phyloP scores from a whole-genome alignment of 768 basidiomycete genomes.

The Butyriboletus loyo region DNA sequence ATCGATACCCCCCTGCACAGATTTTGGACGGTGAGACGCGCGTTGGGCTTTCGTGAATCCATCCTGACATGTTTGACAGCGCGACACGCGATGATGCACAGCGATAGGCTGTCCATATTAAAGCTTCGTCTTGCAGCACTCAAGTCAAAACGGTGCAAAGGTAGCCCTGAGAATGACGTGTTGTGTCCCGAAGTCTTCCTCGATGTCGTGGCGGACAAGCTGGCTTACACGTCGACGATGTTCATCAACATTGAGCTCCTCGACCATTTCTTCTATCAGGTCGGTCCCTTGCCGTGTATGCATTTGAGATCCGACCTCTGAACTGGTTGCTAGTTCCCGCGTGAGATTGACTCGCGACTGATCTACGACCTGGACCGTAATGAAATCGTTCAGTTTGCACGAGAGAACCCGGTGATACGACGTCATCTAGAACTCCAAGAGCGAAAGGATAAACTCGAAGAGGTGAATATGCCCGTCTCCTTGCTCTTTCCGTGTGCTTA shows the following conservation, averaged over 20 bases:
- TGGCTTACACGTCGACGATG: slow-evolving; percentile 94
- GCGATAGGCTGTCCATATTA: slow-evolving; percentile 74
- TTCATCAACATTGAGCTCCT: slow-evolving; percentile 98
- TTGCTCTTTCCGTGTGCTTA: slow-evolving; percentile 4
- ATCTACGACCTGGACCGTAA: slow-evolving; percentile 90
- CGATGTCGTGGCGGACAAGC: slow-evolving; percentile 93
- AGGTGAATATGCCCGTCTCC: slow-evolving; percentile 45
- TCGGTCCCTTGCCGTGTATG: slow-evolving; percentile 31
- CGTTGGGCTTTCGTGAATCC: neutral
- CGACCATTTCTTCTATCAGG: slow-evolving; percentile 98
- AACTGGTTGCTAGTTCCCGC: slow-evolving; percentile 70
- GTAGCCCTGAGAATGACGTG: slow-evolving; percentile 82
- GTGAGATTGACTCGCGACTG: slow-evolving; percentile 92
- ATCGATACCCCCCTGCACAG: slow-evolving; percentile 88
- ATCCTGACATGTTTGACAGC: slow-evolving; percentile 44
- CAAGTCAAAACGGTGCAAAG: slow-evolving; percentile 83
- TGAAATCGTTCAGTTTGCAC: slow-evolving; percentile 88
- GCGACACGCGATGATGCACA: slow-evolving; percentile 88
- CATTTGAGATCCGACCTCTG: neutral
- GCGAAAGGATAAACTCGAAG: slow-evolving; percentile 95
- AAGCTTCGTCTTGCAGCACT: slow-evolving; percentile 85
- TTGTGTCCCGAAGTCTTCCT: slow-evolving; percentile 98
- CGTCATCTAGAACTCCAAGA: slow-evolving; percentile 92
- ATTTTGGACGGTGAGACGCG: slow-evolving; percentile 77
- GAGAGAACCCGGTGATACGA: slow-evolving; percentile 89